Conservation (phyloP, 1,284 basidiomycete genomes). For the Irpex lacteus region DNA sequence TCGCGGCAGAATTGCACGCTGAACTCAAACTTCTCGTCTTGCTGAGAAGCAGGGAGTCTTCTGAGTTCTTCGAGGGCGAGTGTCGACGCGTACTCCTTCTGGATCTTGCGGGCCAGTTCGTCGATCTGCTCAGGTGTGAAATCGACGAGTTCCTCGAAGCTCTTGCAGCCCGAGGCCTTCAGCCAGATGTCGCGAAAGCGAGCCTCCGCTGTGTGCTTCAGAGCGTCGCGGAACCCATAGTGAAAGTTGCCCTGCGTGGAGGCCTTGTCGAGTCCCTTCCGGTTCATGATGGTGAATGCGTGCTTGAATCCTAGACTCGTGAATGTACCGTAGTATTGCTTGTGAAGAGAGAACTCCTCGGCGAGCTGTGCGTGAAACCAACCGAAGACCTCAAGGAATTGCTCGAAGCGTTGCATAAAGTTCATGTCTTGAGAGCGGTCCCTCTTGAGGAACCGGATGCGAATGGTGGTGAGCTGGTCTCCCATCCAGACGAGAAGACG, state of each 20-base stretch:
- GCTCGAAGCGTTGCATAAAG: slow-evolving; percentile 21
- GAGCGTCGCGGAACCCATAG: slow-evolving; percentile 29
- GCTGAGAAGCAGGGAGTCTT: slow-evolving; percentile 16
- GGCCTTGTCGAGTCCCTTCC: slow-evolving; percentile 13
- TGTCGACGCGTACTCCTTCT: slow-evolving; percentile 2
- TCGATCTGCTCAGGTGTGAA: slow-evolving; percentile 21
- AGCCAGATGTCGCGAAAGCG: slow-evolving; percentile 29
- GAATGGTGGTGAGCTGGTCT: slow-evolving; percentile 24
- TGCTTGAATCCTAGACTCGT: slow-evolving; percentile 10
- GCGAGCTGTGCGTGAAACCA: slow-evolving; percentile 24
- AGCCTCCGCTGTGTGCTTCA: slow-evolving; percentile 30
- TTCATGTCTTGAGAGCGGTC: slow-evolving; percentile 21
- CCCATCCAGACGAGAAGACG: slow-evolving; percentile 19
- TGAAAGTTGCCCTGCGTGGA: slow-evolving; percentile 28
- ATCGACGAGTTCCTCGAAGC: slow-evolving; percentile 21
- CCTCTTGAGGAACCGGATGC: slow-evolving; percentile 18
- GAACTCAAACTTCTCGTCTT: slow-evolving; percentile 27
- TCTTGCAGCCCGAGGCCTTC: slow-evolving; percentile 13
- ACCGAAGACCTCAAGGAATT: slow-evolving; percentile 18
- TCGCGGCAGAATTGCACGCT: slow-evolving; percentile 32
- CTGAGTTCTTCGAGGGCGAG: background rate
- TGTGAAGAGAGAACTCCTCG: slow-evolving; percentile 18
- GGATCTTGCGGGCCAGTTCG: slow-evolving; percentile 16
- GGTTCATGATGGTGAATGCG: slow-evolving; percentile 13
- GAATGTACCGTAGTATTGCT: slow-evolving; percentile 20